Evolutionary conservation across 768 basidiomycete genomes (phyloP).

Genomic region (Auricularia cornea): DNA sequence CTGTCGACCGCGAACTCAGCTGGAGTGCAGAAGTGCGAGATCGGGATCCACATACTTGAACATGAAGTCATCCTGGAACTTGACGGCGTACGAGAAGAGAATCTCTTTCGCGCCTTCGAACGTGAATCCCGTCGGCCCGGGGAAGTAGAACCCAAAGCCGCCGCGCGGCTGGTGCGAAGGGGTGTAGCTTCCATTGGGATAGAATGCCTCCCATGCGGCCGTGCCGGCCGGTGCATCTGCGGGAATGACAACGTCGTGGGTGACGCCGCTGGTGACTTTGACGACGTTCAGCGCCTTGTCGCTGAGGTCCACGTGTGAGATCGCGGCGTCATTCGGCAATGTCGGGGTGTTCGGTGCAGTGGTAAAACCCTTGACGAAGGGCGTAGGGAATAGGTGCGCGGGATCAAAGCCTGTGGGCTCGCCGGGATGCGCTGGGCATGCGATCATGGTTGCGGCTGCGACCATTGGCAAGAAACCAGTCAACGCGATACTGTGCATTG

Average conservation of each 20-base stretch:
- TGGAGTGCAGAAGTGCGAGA: not conserved
- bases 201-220: constrained; percentile 41
- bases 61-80: constrained; percentile 51
- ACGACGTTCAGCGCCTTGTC: not conserved
- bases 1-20: constrained; percentile 20
- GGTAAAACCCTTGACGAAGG: not conserved
- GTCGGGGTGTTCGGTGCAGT: too few species aligned
- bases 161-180: constrained; percentile 39
- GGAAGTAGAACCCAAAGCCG: constrained; percentile 66
- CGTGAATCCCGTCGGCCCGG: constrained; percentile 36
- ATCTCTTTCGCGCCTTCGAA: constrained; percentile 51
- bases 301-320: not conserved
- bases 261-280: not conserved
- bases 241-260: constrained; percentile 19
- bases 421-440: too few species aligned
- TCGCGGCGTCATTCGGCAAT: not conserved
- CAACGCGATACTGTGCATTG: too few species aligned
- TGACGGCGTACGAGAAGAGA: constrained; percentile 53
- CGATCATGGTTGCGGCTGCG: too few species aligned
- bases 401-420: not conserved
- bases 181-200: constrained; percentile 50
- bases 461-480: too few species aligned
- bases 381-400: not conserved
- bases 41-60: constrained; percentile 14
- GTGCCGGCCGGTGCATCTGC: constrained; percentile 33